Evolutionary conservation across 1,284 basidiomycete genomes (phyloP).

Genomic region (Taiwanofungus camphoratus): DNA sequence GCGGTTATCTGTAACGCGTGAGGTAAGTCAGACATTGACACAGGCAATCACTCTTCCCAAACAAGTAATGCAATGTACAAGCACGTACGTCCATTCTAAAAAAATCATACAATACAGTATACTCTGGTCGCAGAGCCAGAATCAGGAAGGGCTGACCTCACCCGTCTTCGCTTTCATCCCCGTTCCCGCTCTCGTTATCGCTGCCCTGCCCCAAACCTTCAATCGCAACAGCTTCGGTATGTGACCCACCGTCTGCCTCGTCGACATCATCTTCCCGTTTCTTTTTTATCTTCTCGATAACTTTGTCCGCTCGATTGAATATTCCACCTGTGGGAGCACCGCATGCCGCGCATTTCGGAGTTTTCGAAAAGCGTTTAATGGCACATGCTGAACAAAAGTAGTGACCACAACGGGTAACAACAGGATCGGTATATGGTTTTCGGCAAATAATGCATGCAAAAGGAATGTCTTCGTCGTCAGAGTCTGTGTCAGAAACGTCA

Average conservation of each 20-base stretch:
- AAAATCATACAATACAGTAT: too few species aligned
- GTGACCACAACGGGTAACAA: conserved; percentile 95
- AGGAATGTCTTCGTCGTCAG: conserved; percentile 82
- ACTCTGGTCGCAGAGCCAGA: too few species aligned
- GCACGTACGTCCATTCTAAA: too few species aligned
- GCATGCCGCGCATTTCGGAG: conserved; percentile 94
- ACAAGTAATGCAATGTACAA: too few species aligned
- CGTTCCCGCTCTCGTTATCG: conserved; percentile 28
- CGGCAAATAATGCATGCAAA: conserved; percentile 97
- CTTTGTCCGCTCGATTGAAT: conserved; percentile 86
- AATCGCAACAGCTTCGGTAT: conserved; percentile 45
- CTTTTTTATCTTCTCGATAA: conserved; percentile 74
- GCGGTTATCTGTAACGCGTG: too few species aligned
- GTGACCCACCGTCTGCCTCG: conserved; percentile 34
- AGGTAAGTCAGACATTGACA: too few species aligned
- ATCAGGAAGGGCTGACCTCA: too few species aligned
- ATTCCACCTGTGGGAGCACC: conserved; percentile 90
- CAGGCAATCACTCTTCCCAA: too few species aligned
- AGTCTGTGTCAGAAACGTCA: conserved; percentile 54
- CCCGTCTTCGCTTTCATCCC: conserved; percentile 27
- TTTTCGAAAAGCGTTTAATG: conserved; percentile 89
- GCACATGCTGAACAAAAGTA: conserved; percentile 96
- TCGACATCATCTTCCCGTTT: conserved; percentile 45
- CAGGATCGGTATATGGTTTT: conserved; percentile 90
- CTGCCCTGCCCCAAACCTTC: conserved; percentile 49